These are phyloP conservation scores for Colletotrichum zoysiae DNA, from an alignment of 2,329 filamentous ascomycete genomes.

Conservation along the genomic window DNA sequence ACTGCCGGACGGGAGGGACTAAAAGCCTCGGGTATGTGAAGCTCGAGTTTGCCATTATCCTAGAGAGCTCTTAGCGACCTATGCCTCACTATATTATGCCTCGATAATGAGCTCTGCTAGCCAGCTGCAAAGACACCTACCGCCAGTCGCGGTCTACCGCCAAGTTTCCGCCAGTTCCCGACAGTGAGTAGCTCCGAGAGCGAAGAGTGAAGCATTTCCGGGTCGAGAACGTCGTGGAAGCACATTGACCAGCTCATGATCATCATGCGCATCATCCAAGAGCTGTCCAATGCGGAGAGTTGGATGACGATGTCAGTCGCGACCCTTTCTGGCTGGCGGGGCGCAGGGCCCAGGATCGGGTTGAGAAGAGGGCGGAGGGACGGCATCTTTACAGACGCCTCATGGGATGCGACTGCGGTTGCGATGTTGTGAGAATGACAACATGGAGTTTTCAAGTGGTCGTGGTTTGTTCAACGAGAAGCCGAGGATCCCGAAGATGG, in stretches of 20 bases:
- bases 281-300: slow-evolving; percentile 49
- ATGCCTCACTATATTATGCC: too few species aligned
- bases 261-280: slow-evolving; percentile 50
- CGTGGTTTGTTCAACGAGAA: background rate
- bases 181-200: slow-evolving; percentile 55
- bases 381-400: background rate
- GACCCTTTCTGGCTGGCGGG: slow-evolving; percentile 8
- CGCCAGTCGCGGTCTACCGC: slow-evolving; percentile 56
- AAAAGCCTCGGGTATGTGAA: slow-evolving; percentile 30
- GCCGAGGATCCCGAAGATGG: background rate
- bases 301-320: slow-evolving; percentile 40
- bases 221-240: slow-evolving; percentile 62
- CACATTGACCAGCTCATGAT: slow-evolving; percentile 52
- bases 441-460: background rate
- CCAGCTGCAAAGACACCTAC: slow-evolving; percentile 43
- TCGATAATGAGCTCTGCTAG: background rate
- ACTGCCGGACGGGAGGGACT: slow-evolving; percentile 32
- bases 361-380: slow-evolving; percentile 25
- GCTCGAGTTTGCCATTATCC: slow-evolving; percentile 28
- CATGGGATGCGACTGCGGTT: too few species aligned
- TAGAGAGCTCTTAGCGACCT: background rate
- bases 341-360: slow-evolving; percentile 28
- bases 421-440: background rate
- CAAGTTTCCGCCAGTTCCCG: slow-evolving; percentile 61
- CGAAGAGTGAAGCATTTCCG: slow-evolving; percentile 51